Evolutionary conservation across 2,329 filamentous ascomycete genomes (phyloP).

Genomic region (Coleophoma cylindrospora): DNA sequence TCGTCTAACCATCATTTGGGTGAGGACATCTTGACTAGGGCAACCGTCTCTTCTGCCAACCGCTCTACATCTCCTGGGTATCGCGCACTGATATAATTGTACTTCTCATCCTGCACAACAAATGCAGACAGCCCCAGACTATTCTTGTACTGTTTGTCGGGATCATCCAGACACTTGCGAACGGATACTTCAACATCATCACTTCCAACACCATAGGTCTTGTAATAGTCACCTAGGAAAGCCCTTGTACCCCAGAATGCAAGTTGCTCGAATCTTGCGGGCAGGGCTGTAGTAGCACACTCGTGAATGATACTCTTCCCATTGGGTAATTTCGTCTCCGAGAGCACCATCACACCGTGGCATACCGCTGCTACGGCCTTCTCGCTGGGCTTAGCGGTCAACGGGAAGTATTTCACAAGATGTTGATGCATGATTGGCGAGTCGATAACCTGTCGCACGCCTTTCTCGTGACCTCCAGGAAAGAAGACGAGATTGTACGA

Average conservation of each 20-base stretch:
- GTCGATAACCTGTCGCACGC: slow-evolving; percentile 45
- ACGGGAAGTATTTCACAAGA: slow-evolving; percentile 41
- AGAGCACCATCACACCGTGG: slow-evolving; percentile 47
- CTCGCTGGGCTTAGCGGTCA: slow-evolving; percentile 35
- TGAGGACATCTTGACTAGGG: slow-evolving; percentile 23
- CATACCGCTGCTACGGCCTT: slow-evolving; percentile 45
- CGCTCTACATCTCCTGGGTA: slow-evolving; percentile 39
- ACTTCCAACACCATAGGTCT: slow-evolving; percentile 47
- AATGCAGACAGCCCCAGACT: slow-evolving; percentile 39
- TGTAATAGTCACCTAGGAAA: slow-evolving; percentile 50
- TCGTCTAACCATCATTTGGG: not conserved
- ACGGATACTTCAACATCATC: slow-evolving; percentile 43
- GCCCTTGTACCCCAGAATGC: slow-evolving; percentile 42
- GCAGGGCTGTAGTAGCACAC: slow-evolving; percentile 42
- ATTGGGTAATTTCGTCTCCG: slow-evolving; percentile 32
- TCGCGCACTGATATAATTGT: slow-evolving; percentile 43
- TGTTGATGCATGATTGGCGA: slow-evolving; percentile 37
- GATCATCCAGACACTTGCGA: slow-evolving; percentile 35
- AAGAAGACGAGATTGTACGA: slow-evolving; percentile 43
- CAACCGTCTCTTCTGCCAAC: slow-evolving; percentile 36
- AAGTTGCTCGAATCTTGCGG: slow-evolving; percentile 40
- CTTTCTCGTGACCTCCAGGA: slow-evolving; percentile 48
- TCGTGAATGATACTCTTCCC: slow-evolving; percentile 42
- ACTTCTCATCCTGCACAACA: slow-evolving; percentile 41
- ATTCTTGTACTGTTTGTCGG: slow-evolving; percentile 37